A percentile compares a stretch with the other conserved stretches of the same genome.
These are phyloP conservation scores for Cyberlindnera xishuangbannaensis DNA, from an alignment of 805 yeast genomes.

Conservation along the genomic window DNA sequence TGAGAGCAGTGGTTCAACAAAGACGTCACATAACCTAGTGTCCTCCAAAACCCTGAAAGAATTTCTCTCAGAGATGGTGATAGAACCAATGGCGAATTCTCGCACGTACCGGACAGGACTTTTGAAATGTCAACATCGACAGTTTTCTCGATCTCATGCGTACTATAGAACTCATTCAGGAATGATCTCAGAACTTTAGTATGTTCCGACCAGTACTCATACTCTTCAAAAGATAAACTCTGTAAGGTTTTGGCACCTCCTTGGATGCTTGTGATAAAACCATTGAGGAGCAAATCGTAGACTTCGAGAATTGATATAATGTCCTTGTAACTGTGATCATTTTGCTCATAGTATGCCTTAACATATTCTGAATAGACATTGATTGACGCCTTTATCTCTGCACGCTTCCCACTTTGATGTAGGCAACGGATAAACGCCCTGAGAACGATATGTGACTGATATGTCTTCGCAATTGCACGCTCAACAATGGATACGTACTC, in stretches of 20 bases:
- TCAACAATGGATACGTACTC: slow-evolving; percentile 19
- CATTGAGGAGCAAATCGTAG: slow-evolving; percentile 9
- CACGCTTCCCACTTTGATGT: slow-evolving; percentile 11
- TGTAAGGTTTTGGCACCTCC: neutral
- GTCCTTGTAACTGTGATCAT: slow-evolving; percentile 32
- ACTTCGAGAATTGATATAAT: slow-evolving; percentile 26
- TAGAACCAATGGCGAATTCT: neutral
- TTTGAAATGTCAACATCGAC: slow-evolving; percentile 2
- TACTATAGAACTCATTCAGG: slow-evolving; percentile 10
- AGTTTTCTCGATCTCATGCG: slow-evolving; percentile 5
- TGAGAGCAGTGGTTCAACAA: slow-evolving; percentile 8
- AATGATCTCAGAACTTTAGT: slow-evolving; percentile 8
- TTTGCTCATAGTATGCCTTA: slow-evolving; percentile 31
- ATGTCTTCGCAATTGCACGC: slow-evolving; percentile 37
- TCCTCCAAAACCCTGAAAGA: slow-evolving; percentile 14
- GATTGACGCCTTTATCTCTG: slow-evolving; percentile 29
- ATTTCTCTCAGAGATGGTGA: slow-evolving; percentile 2
- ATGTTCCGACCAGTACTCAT: slow-evolving; percentile 8
- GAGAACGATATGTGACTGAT: slow-evolving; percentile 35
- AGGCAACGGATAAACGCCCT: slow-evolving; percentile 32
- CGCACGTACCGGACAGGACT: neutral
- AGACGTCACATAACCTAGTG: slow-evolving; percentile 12
- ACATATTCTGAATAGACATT: slow-evolving; percentile 38
- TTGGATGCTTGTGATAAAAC: neutral
- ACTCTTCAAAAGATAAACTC: slow-evolving; percentile 7